Base-by-base conservation (phyloP, 2,329 filamentous ascomycete species). In the Arthrobotrys iridis region DNA sequence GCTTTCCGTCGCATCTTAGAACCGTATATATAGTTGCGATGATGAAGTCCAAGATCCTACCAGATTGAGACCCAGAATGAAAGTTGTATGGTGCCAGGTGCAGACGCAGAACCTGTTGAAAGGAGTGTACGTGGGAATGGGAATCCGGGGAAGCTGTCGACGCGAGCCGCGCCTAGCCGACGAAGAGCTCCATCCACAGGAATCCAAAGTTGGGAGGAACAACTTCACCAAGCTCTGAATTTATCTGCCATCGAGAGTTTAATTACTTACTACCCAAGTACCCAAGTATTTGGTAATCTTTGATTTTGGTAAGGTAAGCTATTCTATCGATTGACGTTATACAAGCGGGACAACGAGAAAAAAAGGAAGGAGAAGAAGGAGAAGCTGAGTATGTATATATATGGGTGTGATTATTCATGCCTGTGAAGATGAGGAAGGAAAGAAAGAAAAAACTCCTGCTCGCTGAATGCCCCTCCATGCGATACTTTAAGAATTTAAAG, bases 141-240 rank as follows among this genome's bases (percentile, higher is more conserved):
- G 46, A 64, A 67, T 75, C 63, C 41, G 71, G 71, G 71, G 71
- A 75, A 58, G 66, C 50, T 48, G 37, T 46, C 66, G 57, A 71
- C 71, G 26, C 70, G 45, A 64, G 71, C 71, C 71, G 71, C 24
- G 55, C 46, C 63, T 75, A 75, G 71, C 71, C 71, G 71, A 52
- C 46, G 58, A 45, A 40, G 55, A 26, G 30, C 58, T 60, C 30
- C n/a, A 41, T 20, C 24, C 41, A 18, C 22, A 64, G 33, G 37
- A 2, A 55, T n/a, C 50, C 50, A 37, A 18, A 55, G 26, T 18
- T 22, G 50, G 50, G 30, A 33, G 37, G 18, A 2, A 22, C 48
- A 18, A 37, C 26, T 33, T 20, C 24, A 33, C 46, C n/a, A n/a
- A n/a, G n/a, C n/a, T n/a, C n/a, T n/a, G n/a, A n/a, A n/a, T n/a